Conservation (phyloP, 768 basidiomycete species). For the Tricholoma flavovirens region DNA sequence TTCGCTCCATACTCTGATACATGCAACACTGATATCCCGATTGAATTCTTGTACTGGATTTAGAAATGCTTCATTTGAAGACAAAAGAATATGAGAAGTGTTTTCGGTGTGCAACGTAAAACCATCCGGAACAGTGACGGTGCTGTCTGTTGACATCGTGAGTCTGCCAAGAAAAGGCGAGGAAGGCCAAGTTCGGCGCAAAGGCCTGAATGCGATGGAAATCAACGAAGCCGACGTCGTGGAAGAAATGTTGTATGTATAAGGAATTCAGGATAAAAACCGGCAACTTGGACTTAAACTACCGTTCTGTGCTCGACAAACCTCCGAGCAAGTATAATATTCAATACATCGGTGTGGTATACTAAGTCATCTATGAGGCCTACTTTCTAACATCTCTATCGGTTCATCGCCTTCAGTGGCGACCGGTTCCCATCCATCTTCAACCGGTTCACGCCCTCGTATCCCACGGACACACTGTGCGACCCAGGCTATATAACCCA, state of each 20-base stretch:
- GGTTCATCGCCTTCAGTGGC: slow-evolving; percentile 66
- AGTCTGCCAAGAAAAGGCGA: neutral
- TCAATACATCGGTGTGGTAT: slow-evolving; percentile 1
- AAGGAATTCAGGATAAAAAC: no score
- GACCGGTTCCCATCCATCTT: slow-evolving; percentile 73
- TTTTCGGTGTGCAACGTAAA: slow-evolving; percentile 80
- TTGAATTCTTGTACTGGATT: slow-evolving; percentile 99
- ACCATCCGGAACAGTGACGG: slow-evolving; percentile 56
- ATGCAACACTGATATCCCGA: slow-evolving; percentile 86
- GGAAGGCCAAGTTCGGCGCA: slow-evolving; percentile 15
- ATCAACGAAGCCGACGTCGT: slow-evolving; percentile 15
- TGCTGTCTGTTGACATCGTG: slow-evolving; percentile 21
- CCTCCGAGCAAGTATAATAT: no score
- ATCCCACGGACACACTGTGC: slow-evolving; percentile 39
- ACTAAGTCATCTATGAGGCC: slow-evolving; percentile 12
- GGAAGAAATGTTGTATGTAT: neutral
- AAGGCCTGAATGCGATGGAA: slow-evolving; percentile 16
- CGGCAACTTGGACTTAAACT: no score
- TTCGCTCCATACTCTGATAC: slow-evolving; percentile 87
- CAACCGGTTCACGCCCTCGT: slow-evolving; percentile 45
- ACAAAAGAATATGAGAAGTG: slow-evolving; percentile 72
- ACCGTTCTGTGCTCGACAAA: no score
- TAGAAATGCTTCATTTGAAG: slow-evolving; percentile 82
- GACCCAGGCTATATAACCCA: slow-evolving; percentile 32
- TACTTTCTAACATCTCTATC: slow-evolving; percentile 57